These are phyloP conservation scores for Xylaria sp. DNA, from an alignment of 2,329 filamentous ascomycete species.

Conservation along the genomic window DNA sequence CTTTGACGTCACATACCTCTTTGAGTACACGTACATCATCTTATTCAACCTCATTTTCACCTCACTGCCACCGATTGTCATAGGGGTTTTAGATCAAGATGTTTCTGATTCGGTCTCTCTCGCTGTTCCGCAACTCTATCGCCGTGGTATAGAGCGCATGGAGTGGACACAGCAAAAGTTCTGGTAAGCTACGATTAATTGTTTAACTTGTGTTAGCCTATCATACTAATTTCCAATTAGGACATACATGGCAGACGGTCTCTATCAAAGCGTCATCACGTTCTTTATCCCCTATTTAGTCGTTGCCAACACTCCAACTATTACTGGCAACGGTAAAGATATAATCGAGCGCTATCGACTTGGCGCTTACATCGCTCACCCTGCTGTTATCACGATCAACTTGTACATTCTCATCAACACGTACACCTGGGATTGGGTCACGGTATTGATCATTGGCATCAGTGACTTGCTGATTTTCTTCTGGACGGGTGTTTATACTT, in stretches of 20 bases:
- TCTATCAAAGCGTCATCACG: slow-evolving; percentile 93
- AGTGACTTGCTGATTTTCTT: slow-evolving; percentile 91
- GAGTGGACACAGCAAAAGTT: slow-evolving; percentile 98
- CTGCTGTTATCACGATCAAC: slow-evolving; percentile 89
- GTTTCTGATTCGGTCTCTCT: slow-evolving; percentile 94
- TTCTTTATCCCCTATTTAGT: slow-evolving; percentile 93
- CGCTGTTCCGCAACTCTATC: slow-evolving; percentile 94
- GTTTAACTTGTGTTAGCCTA: neutral
- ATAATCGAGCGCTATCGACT: slow-evolving; percentile 84
- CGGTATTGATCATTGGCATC: slow-evolving; percentile 81
- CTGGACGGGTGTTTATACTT: slow-evolving; percentile 90
- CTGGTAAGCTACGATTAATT: slow-evolving; percentile 71
- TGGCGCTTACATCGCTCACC: slow-evolving; percentile 86
- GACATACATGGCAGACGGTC: slow-evolving; percentile 92
- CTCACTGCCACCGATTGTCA: slow-evolving; percentile 91
- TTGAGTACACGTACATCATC: slow-evolving; percentile 97
- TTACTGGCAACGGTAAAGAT: slow-evolving; percentile 76
- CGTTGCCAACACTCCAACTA: slow-evolving; percentile 74
- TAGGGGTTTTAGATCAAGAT: slow-evolving; percentile 97
- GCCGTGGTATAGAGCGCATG: slow-evolving; percentile 91
- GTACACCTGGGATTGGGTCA: slow-evolving; percentile 98
- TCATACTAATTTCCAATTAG: slow-evolving; percentile 54
- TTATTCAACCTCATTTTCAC: slow-evolving; percentile 98
- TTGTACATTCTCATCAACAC: slow-evolving; percentile 95
- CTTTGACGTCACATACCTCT: slow-evolving; percentile 96